Evolutionary conservation across 306 rosid species (phyloP).

Genomic region (Rosa multiflora): DNA sequence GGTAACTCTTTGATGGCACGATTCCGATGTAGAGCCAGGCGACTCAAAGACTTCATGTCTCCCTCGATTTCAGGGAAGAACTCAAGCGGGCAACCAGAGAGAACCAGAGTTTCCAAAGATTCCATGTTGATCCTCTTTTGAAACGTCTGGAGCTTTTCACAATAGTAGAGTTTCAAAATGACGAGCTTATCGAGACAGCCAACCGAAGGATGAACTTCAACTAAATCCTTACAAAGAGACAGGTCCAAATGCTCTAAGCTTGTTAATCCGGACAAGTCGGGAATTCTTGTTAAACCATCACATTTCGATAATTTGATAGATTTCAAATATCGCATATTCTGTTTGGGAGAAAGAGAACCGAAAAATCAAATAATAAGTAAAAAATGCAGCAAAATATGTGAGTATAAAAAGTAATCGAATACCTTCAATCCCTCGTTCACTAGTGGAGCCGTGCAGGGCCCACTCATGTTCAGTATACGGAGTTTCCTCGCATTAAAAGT

Average conservation of each 20-base stretch:
- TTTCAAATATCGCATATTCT: not conserved
- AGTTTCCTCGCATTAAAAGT: not conserved
- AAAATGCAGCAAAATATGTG: too few species aligned
- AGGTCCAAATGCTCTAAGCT: not conserved
- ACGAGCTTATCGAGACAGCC: not conserved
- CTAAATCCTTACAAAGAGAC: accelerated
- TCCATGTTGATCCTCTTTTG: not conserved
- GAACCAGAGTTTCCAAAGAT: not conserved
- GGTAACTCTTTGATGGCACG: not conserved
- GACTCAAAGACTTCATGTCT: not conserved
- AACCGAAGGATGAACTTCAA: not conserved
- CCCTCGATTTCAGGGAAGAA: not conserved
- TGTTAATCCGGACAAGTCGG: not conserved
- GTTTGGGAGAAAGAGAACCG: not conserved
- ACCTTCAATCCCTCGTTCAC: not conserved
- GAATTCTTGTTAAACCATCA: not conserved
- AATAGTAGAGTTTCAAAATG: accelerated
- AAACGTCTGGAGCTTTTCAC: not conserved
- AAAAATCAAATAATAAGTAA: not conserved
- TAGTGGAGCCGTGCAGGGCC: not conserved
- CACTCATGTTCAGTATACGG: not conserved
- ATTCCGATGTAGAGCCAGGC: not conserved
- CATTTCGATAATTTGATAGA: accelerated
- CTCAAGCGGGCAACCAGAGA: not conserved
- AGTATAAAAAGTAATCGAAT: too few species aligned